Base-by-base conservation (phyloP, 345 rosid species). In the Pugionium cornutum region DNA sequence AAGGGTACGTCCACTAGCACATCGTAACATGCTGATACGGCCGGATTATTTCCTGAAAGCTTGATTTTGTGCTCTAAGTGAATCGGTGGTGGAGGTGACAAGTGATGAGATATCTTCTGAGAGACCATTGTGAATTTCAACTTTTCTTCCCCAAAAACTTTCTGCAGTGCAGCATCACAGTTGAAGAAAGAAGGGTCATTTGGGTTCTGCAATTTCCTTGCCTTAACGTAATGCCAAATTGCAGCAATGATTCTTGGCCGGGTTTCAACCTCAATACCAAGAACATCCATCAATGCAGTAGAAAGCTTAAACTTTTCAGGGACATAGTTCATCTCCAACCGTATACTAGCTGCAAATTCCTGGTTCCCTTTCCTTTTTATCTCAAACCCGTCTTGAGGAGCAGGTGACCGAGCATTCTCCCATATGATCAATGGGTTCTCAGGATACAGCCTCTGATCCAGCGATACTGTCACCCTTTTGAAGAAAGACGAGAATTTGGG, bases 201-300 rank as follows among this genome's bases (percentile, higher is more conserved):
- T 9, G 90, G 88, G 76, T 81, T 83, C 83, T 90, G 99, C 78
- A 94, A 57, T 76, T 90, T 94, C 78, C 96, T 86, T 45, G 97
- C 99, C 81, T 94, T 94, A 26, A 90, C 99, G 68, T 94, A 94
- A 75, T 94, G 99, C 99, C 99, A 94, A 67, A 94, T 83, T 31
- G 95, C 95, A 72, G 96, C 95, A n/a, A 94, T 90, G 55, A 90
- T 85, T 80, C 99, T 83, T 2, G 99, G 97, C 39, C 97, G 87
- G 6, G 95, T 89, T 61, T 90, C 99, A 53, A 90, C 99, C 70
- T 94, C 99, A 55, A 89, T 86, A 53, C 99, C 96, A 30, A 94
- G 92, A 77, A 94, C 96, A 69, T 94, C 99, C 84, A 78, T 85
- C 81, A 94, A 78, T 47, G 91, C 79, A 41, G 90, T 80, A 65